Base-by-base conservation (phyloP, 495 filamentous ascomycete species). In the Astrothelium subdiscretum region DNA sequence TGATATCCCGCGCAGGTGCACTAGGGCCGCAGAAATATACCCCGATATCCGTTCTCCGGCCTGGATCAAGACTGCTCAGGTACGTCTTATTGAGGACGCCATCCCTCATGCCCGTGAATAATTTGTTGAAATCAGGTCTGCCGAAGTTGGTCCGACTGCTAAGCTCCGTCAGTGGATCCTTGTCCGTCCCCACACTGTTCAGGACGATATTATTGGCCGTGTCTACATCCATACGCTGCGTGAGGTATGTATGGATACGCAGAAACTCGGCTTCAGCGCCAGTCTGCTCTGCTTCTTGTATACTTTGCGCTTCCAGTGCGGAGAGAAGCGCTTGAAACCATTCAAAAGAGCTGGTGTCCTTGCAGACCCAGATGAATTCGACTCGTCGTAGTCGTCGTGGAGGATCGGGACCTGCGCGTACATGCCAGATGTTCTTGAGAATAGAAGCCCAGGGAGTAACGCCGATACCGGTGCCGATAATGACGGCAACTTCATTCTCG, bases 311-410 rank as follows among this genome's bases (percentile, higher is more conserved):
- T 70, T 99, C 94, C n/a, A 99, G 86, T 0, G 88, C 92, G 4
- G 87, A 89, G 12, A 98, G 83, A 3, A 98, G 86, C 12, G 87
- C 87, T 73, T 98, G 95, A 78, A 98, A 98, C 94, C 94, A 98
- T 77, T 97, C 94, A 72, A 98, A 98, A 0, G 92, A 96, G 40
- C 80, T 84, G 1, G 91, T 97, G 69, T 98, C 92, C 72, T 87
- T 95, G 81, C 95, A 97, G 61, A 97, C 86, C 94, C 94, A 99
- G 78, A 97, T 96, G 74, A 99, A 97, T 73, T 99, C 94, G 20
- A 99, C 92, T 73, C 94, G 86, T 59, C 91, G 86, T 43, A 99
- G 83, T 71, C 95, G 89, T 32, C 83, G 85, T 0, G 92, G 91
- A 31, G 89, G 87, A 73, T 96, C 90, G 15, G 90, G 90, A 32